These are phyloP conservation scores for Kwoniella dejecticola DNA, from an alignment of 768 basidiomycete species.

Conservation along the genomic window DNA sequence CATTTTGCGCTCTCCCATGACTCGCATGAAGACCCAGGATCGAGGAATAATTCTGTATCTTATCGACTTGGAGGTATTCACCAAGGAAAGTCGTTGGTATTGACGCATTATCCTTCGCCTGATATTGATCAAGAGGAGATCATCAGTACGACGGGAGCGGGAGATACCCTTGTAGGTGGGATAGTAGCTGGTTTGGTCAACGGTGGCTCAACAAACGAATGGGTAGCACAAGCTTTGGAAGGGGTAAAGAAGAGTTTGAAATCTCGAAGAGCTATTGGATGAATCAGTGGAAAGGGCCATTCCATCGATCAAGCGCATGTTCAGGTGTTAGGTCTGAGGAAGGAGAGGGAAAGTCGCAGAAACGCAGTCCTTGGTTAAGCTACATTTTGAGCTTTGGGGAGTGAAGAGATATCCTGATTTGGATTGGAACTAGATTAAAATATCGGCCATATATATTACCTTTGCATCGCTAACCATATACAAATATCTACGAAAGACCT, in stretches of 20 bases:
- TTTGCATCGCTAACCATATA: no score
- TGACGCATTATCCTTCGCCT: slow-evolving; percentile 73
- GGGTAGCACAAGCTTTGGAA: slow-evolving; percentile 36
- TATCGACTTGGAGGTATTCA: slow-evolving; percentile 18
- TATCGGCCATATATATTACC: no score
- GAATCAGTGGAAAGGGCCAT: no score
- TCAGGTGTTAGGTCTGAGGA: no score
- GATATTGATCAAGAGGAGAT: slow-evolving; percentile 57
- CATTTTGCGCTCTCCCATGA: slow-evolving; percentile 25
- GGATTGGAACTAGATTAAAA: no score
- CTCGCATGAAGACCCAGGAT: not conserved
- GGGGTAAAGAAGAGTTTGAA: slow-evolving; percentile 35
- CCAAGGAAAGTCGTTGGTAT: slow-evolving; percentile 56
- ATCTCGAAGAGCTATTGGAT: slow-evolving; percentile 41
- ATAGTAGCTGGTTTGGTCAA: slow-evolving; percentile 66
- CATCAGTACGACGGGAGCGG: slow-evolving; percentile 85
- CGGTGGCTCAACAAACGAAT: slow-evolving; percentile 21
- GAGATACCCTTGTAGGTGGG: slow-evolving; percentile 85
- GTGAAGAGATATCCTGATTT: no score
- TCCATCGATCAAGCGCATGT: no score
- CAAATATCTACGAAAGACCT: no score
- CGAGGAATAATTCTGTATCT: slow-evolving; percentile 4
- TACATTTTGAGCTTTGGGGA: no score
- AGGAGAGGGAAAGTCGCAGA: no score
- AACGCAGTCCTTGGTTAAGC: no score